These are phyloP conservation scores for Calonectria ilicicola DNA, from an alignment of 2,329 filamentous ascomycete species.

Conservation along the genomic window DNA sequence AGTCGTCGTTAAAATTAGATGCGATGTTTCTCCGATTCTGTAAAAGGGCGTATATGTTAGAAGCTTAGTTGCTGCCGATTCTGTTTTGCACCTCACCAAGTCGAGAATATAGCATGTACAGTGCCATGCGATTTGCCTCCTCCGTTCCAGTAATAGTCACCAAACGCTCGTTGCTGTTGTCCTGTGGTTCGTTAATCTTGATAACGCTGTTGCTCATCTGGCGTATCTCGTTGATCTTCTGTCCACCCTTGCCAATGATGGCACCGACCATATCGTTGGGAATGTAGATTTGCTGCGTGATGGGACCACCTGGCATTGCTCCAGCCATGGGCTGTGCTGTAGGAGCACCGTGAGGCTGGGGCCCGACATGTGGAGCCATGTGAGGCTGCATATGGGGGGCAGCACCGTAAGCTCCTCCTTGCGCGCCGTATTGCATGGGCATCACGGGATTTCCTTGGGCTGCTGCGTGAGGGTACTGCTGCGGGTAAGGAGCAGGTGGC, in stretches of 20 bases:
- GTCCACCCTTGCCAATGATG: constrained; percentile 97
- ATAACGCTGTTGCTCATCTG: constrained; percentile 98
- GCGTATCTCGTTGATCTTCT: constrained; percentile 99
- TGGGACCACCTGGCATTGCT: constrained; percentile 69
- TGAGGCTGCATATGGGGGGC: constrained; percentile 82
- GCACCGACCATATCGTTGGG: constrained; percentile 99
- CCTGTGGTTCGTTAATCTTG: constrained; percentile 99
- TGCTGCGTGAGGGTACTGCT: constrained; percentile 74
- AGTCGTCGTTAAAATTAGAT: constrained; percentile 45
- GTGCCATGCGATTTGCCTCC: constrained; percentile 99
- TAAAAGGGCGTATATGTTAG: constrained; percentile 41
- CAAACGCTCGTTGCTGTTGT: constrained; percentile 97
- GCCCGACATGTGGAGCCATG: constrained; percentile 69
- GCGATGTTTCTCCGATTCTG: constrained; percentile 61
- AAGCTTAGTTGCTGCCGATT: constrained; percentile 36
- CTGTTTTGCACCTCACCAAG: constrained; percentile 75
- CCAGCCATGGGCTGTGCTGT: constrained; percentile 81
- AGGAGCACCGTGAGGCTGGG: constrained; percentile 72
- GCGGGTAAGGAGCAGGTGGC: constrained; percentile 77
- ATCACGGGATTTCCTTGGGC: constrained; percentile 73
- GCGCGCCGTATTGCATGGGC: constrained; percentile 83
- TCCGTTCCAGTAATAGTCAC: constrained; percentile 98
- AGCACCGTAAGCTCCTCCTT: constrained; percentile 81
- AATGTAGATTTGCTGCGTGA: constrained; percentile 99
- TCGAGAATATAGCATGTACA: constrained; percentile 98